Conservation (phyloP, 1,139 yeast species). For the Candida sojae region DNA sequence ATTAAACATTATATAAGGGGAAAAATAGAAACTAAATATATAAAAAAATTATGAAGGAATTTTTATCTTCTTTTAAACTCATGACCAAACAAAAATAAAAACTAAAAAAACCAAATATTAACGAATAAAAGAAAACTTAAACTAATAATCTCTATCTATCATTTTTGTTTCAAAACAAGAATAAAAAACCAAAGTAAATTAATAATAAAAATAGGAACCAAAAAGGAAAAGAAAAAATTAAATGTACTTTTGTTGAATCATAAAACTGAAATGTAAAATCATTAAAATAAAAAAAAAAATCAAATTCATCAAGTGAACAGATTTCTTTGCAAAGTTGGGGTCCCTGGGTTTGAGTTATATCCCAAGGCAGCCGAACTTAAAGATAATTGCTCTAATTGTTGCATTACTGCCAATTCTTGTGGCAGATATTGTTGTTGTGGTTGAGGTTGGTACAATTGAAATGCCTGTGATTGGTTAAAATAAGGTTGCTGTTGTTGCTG, state of each 20-base stretch:
- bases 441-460: constrained; percentile 11
- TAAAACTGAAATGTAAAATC: neutral
- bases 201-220: neutral
- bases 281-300: neutral
- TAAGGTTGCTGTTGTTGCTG: constrained; percentile 12
- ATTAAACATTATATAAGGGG: neutral
- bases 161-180: neutral
- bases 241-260: constrained; percentile 1
- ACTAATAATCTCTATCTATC: neutral
- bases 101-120: neutral
- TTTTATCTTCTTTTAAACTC: neutral
- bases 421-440: constrained; percentile 20
- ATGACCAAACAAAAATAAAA: neutral
- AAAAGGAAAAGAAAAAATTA: neutral
- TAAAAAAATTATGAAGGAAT: neutral
- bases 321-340: constrained; percentile 24
- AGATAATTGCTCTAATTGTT: constrained; percentile 51
- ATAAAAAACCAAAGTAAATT: neutral
- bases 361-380: constrained; percentile 53
- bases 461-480: constrained; percentile 4
- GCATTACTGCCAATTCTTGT: constrained; percentile 43
- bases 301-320: constrained; percentile 8
- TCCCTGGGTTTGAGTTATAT: constrained; percentile 48
- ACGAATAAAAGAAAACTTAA: neutral
- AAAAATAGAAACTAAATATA: neutral